Evolutionary conservation across 768 basidiomycete species (phyloP).

Genomic region (Phylloporus sp.): DNA sequence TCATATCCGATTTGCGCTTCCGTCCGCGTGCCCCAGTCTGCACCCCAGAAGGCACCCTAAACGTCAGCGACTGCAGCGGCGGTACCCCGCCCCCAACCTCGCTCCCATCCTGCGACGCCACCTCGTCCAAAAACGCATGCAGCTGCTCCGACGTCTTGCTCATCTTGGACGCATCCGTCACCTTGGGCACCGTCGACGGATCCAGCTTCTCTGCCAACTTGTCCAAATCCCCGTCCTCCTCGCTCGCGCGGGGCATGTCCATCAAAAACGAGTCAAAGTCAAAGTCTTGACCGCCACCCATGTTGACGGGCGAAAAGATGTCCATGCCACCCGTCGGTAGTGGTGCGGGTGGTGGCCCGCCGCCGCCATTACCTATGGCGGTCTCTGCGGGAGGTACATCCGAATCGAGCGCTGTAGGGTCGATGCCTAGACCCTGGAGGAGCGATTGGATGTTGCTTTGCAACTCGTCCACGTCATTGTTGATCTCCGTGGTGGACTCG

Average conservation of each 20-base stretch:
- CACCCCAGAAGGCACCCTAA: conserved; percentile 2
- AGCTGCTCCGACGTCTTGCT: conserved; percentile 35
- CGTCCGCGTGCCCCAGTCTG: conserved; percentile 17
- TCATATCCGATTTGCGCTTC: conserved; percentile 41
- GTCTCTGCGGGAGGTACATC: conserved; percentile 3
- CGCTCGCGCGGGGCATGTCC: conserved; percentile 33
- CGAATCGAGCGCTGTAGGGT: conserved; percentile 37
- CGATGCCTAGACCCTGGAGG: conserved; percentile 67
- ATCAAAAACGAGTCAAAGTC: conserved; percentile 41
- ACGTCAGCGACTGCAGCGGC: not conserved
- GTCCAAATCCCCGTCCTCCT: conserved; percentile 29
- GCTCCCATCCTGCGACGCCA: conserved; percentile 31
- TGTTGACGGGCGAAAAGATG: conserved; percentile 17
- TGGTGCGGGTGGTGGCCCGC: not conserved
- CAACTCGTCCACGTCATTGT: conserved; percentile 67
- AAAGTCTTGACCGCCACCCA: conserved; percentile 22
- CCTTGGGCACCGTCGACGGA: conserved; percentile 27
- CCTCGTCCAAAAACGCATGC: conserved; percentile 43
- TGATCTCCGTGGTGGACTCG: conserved; percentile 59
- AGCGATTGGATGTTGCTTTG: conserved; percentile 66
- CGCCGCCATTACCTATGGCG: conserved; percentile 7
- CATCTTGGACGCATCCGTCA: conserved; percentile 27
- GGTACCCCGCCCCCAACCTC: conserved; percentile 1
- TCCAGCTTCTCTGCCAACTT: conserved; percentile 34
- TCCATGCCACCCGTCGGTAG: conserved; percentile 6